phyloP scores from a whole-genome alignment of 2,329 filamentous ascomycete genomes.

The Cercospora citrullina region DNA sequence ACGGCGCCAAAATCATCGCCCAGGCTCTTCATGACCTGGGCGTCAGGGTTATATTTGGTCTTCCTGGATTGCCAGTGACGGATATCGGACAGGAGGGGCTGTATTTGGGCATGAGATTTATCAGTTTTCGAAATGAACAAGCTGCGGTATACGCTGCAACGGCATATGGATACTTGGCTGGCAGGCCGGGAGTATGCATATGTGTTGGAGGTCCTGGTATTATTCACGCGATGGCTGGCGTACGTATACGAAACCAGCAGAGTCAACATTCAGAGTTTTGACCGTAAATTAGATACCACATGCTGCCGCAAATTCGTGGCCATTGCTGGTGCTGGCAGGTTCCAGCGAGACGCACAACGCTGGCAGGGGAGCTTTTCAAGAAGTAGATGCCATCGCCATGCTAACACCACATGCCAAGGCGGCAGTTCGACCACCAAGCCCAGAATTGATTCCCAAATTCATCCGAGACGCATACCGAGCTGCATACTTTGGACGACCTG shows the following conservation, averaged over 20 bases:
- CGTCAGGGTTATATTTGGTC: constrained; percentile 54
- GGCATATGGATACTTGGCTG: constrained; percentile 60
- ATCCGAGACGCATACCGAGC: constrained; percentile 55
- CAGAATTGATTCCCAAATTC: constrained; percentile 50
- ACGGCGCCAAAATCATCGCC: constrained; percentile 51
- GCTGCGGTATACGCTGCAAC: constrained; percentile 60
- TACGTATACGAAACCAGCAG: constrained; percentile 35
- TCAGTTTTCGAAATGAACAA: constrained; percentile 61
- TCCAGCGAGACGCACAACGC: constrained; percentile 54
- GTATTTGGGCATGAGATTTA: constrained; percentile 58
- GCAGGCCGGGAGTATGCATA: constrained; percentile 57
- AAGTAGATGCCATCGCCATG: constrained; percentile 57
- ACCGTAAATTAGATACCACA: constrained; percentile 29
- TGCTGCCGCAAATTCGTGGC: constrained; percentile 56
- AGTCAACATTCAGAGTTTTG: neutral
- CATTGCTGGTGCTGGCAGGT: constrained; percentile 56
- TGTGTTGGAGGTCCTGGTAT: constrained; percentile 62
- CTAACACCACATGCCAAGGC: constrained; percentile 55
- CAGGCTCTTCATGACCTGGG: constrained; percentile 51
- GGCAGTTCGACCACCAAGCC: constrained; percentile 48
- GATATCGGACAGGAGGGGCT: constrained; percentile 60
- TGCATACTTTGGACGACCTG: constrained; percentile 57
- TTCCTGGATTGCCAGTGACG: constrained; percentile 58
- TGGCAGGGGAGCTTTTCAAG: constrained; percentile 58
- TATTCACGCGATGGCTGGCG: constrained; percentile 58